Evolutionary conservation across 208 protist genomes (phyloP), one percentile per base, ranked within the genome.

Genomic region (Trypanosoma avium): DNA sequence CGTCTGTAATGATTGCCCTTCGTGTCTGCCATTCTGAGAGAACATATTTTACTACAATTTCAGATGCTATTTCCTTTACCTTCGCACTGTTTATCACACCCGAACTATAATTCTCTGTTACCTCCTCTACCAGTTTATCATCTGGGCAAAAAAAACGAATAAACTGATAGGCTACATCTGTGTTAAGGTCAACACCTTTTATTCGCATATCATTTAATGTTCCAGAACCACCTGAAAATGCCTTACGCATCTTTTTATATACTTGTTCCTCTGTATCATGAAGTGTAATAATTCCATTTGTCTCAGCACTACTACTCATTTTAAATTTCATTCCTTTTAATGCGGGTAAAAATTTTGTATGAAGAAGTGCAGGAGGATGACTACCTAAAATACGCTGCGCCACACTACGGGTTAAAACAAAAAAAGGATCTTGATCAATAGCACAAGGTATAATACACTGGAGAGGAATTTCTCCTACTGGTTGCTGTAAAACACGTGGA

Each of bases 381-480:
- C 70, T 79, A 55, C 88, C 93, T n/a, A n/a, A n/a, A 21, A 99
- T 66, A 30, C 86, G 73, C n/a, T 85, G 64, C 21, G 98, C 98
- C 22, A 98, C 86, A 73, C 98, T 90, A 27, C 98, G 77, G 7
- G 98, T 98, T 58, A 99, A 82, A 45, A 99, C 87, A 85, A 99
- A 99, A 80, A 99, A 99, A 2, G 98, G 98, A 69, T 99, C 99
- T 76, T 98, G 93, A 62, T 97, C 90, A 42, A 97, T 90, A 4
- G 92, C 90, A 70, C 98, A 99, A 5, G 99, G 98, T 56, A 99
- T 97, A 26, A 99, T 84, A 79, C 98, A 99, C 26, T 82, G 74
- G 66, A 98, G 71, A 43, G 86, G 83, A 7, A 29, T 24, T 26
- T 58, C 58, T 22, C 58, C 24, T 8, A 21, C n/a, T 27, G 19